These are phyloP conservation scores for Chernovozyma aurita DNA, from an alignment of 1,139 yeast genomes.

Conservation along the genomic window DNA sequence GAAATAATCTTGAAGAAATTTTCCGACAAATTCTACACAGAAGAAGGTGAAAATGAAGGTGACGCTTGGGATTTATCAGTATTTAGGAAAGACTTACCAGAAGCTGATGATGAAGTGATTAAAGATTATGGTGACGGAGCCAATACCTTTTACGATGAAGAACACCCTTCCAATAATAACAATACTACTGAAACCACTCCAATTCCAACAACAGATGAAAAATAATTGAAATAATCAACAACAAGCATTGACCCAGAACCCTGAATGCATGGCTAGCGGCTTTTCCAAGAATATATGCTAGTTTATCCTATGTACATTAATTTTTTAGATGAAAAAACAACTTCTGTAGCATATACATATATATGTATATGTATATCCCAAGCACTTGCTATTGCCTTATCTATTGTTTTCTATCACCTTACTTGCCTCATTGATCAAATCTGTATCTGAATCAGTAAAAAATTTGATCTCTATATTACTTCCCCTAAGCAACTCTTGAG, in stretches of 20 bases:
- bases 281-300: no score
- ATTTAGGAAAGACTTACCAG: conserved; percentile 48
- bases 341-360: no score
- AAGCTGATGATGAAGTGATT: conserved; percentile 31
- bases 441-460: conserved; percentile 35
- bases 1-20: conserved; percentile 76
- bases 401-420: background rate
- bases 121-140: conserved; percentile 55
- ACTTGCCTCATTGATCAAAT: conserved; percentile 21
- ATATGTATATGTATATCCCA: background rate
- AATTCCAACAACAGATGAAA: no score
- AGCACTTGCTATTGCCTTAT: background rate
- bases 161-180: no score
- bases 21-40: conserved; percentile 56
- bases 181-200: no score
- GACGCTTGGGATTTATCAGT: conserved; percentile 72
- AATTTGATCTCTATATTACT: conserved; percentile 31
- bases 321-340: background rate
- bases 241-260: no score
- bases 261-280: no score
- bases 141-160: background rate
- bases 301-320: background rate
- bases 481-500: conserved; percentile 36
- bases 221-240: no score
- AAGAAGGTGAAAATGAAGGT: conserved; percentile 46